A percentile compares a stretch with the other conserved stretches of the same genome.
Conservation (phyloP, 2,329 filamentous ascomycete species). For the Aspergillus tanneri region DNA sequence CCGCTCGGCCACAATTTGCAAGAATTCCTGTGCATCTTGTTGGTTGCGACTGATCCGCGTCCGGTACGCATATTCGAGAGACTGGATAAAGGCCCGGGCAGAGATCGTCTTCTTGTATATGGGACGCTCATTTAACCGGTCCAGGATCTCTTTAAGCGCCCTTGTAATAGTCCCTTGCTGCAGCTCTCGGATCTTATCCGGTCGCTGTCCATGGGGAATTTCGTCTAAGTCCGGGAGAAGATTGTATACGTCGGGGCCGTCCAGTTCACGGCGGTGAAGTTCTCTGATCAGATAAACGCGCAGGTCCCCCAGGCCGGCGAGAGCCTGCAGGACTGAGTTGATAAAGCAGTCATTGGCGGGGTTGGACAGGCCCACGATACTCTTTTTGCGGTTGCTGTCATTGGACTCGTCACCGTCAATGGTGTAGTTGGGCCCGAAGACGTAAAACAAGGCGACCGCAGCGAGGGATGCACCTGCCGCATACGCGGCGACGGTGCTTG, state of each 20-base stretch:
- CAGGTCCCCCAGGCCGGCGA: constrained; percentile 86
- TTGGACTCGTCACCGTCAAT: constrained; percentile 74
- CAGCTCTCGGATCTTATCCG: constrained; percentile 57
- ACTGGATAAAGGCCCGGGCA: constrained; percentile 76
- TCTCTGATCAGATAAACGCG: constrained; percentile 90
- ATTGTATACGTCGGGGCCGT: constrained; percentile 73
- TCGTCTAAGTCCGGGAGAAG: constrained; percentile 53
- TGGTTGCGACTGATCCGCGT: constrained; percentile 91
- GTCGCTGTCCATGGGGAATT: constrained; percentile 37
- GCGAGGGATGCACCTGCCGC: constrained; percentile 93
- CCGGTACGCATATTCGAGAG: constrained; percentile 80
- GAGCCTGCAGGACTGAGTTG: constrained; percentile 90
- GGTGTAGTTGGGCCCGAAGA: constrained; percentile 96
- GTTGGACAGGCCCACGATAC: constrained; percentile 84
- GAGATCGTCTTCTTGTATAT: constrained; percentile 93
- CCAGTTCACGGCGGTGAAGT: constrained; percentile 77
- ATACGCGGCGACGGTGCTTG: constrained; percentile 81
- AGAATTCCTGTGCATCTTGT: constrained; percentile 95
- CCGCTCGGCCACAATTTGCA: constrained; percentile 89
- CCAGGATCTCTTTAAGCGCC: constrained; percentile 87
- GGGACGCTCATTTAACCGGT: constrained; percentile 87
- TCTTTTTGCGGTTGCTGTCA: constrained; percentile 69
- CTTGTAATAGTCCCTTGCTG: constrained; percentile 81
- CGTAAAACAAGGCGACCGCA: constrained; percentile 91
- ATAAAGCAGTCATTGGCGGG: constrained; percentile 96